Percentiles rank a stretch among this genome's conserved stretches.
Conservation (phyloP, 306 rosid genomes). For the Cyamopsis tetragonoloba region DNA sequence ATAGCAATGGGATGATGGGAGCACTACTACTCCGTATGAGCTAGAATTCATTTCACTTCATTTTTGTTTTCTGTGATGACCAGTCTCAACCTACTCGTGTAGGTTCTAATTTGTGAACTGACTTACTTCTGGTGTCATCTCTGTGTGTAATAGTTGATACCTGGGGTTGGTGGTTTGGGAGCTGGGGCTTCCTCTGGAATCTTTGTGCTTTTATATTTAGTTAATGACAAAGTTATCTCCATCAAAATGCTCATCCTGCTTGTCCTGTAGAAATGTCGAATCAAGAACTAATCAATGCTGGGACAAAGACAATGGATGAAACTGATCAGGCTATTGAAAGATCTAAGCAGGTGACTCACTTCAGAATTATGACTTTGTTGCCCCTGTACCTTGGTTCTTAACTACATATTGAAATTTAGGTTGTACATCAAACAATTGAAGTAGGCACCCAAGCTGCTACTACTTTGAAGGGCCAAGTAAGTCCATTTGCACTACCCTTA, state of each 20-base stretch:
- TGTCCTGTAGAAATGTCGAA: conserved; percentile 81
- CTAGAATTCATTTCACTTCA: not conserved
- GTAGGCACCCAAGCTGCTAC: conserved; percentile 94
- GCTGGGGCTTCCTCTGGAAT: not conserved
- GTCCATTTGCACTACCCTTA: conserved; percentile 29
- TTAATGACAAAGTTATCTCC: conserved; percentile 15
- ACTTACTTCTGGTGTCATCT: too few species aligned
- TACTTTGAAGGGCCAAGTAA: conserved; percentile 91
- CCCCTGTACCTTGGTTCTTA: conserved; percentile 24
- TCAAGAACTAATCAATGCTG: conserved; percentile 87
- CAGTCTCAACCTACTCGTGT: not conserved
- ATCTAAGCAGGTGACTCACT: conserved; percentile 64
- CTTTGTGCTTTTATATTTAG: not conserved
- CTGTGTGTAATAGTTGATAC: too few species aligned
- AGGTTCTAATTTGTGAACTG: not conserved
- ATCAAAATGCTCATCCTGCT: conserved; percentile 17
- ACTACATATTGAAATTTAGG: conserved; percentile 47
- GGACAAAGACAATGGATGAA: conserved; percentile 89
- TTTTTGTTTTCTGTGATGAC: not conserved
- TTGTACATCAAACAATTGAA: conserved; percentile 90
- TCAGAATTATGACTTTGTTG: not conserved
- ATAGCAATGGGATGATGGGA: not conserved
- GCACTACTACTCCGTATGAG: not conserved
- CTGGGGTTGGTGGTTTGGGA: conserved; percentile 12
- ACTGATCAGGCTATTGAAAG: conserved; percentile 96